A percentile compares a stretch with the other conserved stretches of the same genome.
These are phyloP conservation scores for Paramarasmius palmivorus DNA, from an alignment of 1,284 basidiomycete genomes.

Conservation along the genomic window DNA sequence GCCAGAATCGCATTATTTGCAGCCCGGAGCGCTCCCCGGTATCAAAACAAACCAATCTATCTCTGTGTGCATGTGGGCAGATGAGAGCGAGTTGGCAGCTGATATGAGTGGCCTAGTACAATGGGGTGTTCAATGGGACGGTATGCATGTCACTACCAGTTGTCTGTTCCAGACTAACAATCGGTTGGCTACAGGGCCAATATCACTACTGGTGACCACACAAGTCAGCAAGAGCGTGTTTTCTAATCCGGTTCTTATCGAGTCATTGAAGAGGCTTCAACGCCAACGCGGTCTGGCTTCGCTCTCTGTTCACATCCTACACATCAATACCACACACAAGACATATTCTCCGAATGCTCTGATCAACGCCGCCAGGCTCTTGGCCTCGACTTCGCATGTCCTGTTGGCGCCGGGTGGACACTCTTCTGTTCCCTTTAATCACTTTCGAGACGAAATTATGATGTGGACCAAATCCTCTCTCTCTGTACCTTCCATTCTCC, in stretches of 20 bases:
- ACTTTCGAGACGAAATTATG: slow-evolving; percentile 13
- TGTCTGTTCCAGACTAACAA: slow-evolving; percentile 21
- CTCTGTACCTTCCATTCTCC: slow-evolving; percentile 27
- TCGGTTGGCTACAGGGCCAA: slow-evolving; percentile 39
- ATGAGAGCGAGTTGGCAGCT: slow-evolving; percentile 35
- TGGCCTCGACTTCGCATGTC: slow-evolving; percentile 49
- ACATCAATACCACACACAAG: slow-evolving; percentile 36
- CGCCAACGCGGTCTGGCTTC: slow-evolving; percentile 25
- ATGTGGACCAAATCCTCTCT: slow-evolving; percentile 14
- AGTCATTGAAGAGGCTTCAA: slow-evolving; percentile 29
- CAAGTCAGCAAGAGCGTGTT: slow-evolving; percentile 18
- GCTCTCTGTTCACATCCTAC: slow-evolving; percentile 53
- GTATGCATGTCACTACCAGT: slow-evolving; percentile 35
- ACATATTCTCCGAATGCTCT: slow-evolving; percentile 49
- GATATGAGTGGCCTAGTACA: slow-evolving; percentile 21
- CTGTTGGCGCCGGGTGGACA: slow-evolving; percentile 51
- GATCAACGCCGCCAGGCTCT: slow-evolving; percentile 63
- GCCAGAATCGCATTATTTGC: slow-evolving; percentile 17
- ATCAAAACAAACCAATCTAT: slow-evolving; percentile 23
- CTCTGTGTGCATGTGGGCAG: slow-evolving; percentile 55
- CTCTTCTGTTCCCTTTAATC: slow-evolving; percentile 26
- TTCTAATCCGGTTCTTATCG: slow-evolving; percentile 25
- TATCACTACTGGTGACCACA: slow-evolving; percentile 56
- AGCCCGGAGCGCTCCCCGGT: slow-evolving; percentile 22
- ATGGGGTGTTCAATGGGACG: slow-evolving; percentile 50